Evolutionary conservation across 2,329 filamentous ascomycete genomes (phyloP), one percentile per base, ranked within the genome.

Genomic region (Dothidotthia symphoricarpi): DNA sequence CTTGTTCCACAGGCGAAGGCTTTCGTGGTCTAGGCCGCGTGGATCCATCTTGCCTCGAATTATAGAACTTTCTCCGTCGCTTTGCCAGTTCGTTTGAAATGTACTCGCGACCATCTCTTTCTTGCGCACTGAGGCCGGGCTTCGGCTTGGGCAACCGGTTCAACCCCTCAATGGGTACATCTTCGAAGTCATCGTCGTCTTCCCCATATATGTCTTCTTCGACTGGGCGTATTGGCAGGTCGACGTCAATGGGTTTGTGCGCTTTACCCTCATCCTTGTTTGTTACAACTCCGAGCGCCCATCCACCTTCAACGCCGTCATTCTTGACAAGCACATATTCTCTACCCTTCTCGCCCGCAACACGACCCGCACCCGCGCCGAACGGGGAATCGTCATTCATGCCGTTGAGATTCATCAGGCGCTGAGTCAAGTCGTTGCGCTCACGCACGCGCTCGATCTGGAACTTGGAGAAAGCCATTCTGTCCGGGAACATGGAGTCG

Each of bases 291-390:
- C 93, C 93, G 5, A 98, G 71, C 0, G 91, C 91, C 89, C 90
- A 98, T 4, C 93, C 93, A 30, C 93, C 93, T 63, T 97, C 91
- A 1, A 88, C 89, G 0, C 89, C 88, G 29, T 94, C 88, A 55
- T 97, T 97, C 69, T 93, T 95, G 26, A 98, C 90, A 3, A 98
- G 73, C 10, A 98, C 90, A 58, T 98, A 98, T 65, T 98, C 93
- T 57, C 88, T 83, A 11, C 88, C 87, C 57, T 83, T 88, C 61
- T 98, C 93, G 33, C 93, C 82, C 11, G 86, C 85, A 49, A 95
- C 79, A 34, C 88, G 77, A 33, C 75, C 77, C 31, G 80, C 79
- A 2, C 77, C n/a, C n/a, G n/a, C 77, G 6, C 73, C 75, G 37
- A 88, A 77, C 16, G 86, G 84, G 26, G 83, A 71, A 55, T 91